Conservation (phyloP, 1,284 basidiomycete species). For the Xerocomus cyaneibrunnescens region DNA sequence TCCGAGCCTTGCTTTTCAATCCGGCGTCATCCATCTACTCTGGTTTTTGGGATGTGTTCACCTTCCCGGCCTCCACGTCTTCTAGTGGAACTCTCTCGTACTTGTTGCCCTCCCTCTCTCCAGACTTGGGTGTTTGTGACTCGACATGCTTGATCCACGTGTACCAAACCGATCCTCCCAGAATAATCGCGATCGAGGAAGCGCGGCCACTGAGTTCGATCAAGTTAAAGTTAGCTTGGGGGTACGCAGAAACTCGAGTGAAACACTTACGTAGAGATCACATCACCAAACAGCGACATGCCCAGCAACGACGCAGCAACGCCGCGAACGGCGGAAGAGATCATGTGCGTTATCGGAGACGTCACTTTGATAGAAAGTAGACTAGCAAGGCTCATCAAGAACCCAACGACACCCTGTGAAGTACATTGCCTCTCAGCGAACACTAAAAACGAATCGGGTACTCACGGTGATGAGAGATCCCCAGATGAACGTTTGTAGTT, state of each 20-base stretch:
- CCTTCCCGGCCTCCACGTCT: conserved; percentile 48
- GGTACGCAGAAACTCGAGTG: background rate
- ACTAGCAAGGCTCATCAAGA: conserved; percentile 89
- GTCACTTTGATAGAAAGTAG: conserved; percentile 89
- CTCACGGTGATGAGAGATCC: conserved; percentile 76
- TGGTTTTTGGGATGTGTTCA: conserved; percentile 28
- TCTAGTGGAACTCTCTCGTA: conserved; percentile 54
- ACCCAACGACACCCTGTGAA: conserved; percentile 72
- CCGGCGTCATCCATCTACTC: conserved; percentile 20
- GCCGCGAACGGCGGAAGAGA: conserved; percentile 82
- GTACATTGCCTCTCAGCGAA: conserved; percentile 4
- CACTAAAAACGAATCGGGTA: conserved; percentile 4
- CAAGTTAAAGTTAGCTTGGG: conserved; percentile 15
- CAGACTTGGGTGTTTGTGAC: conserved; percentile 40
- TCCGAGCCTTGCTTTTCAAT: conserved; percentile 1
- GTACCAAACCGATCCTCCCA: conserved; percentile 79
- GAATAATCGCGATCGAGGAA: conserved; percentile 75
- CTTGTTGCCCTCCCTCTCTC: conserved; percentile 22
- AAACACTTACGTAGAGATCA: conserved; percentile 66
- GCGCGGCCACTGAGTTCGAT: conserved; percentile 62
- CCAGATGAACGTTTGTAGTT: conserved; percentile 67
- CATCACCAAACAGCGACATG: conserved; percentile 71
- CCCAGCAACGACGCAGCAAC: conserved; percentile 78
- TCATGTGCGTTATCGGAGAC: conserved; percentile 90
- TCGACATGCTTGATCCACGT: conserved; percentile 83